A percentile compares a stretch with the other conserved stretches of the same genome.
Conservation (phyloP, 441 rosid species). For the Pelargonium australe region DNA sequence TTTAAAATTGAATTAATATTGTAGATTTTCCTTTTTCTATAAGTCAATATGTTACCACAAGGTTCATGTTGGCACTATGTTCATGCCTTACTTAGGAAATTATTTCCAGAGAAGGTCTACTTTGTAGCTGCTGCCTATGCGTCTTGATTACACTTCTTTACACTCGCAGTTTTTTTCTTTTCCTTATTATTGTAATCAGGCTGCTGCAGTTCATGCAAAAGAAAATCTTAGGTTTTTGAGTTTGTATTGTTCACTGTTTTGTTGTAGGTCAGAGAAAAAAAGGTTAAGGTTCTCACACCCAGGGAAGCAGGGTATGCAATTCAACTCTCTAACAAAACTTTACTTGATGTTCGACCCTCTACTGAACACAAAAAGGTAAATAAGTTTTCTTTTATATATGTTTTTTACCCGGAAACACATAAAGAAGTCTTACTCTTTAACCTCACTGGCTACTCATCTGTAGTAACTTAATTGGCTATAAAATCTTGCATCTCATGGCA, state of each 20-base stretch:
- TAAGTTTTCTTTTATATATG: slow-evolving; percentile 1
- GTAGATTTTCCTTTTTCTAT: no score
- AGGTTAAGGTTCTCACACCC: slow-evolving; percentile 70
- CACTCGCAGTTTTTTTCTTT: no score
- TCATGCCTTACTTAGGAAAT: no score
- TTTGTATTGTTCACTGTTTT: slow-evolving; percentile 14
- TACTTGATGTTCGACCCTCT: slow-evolving; percentile 88
- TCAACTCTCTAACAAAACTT: slow-evolving; percentile 70
- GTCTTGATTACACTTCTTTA: no score
- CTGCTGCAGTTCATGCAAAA: slow-evolving; percentile 3
- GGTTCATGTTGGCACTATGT: no score
- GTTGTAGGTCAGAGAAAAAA: slow-evolving; percentile 69
- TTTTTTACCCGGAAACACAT: background rate
- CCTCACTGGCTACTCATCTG: slow-evolving; percentile 7
- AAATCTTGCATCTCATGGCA: background rate
- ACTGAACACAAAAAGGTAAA: slow-evolving; percentile 60
- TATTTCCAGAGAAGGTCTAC: no score
- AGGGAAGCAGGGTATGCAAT: slow-evolving; percentile 93
- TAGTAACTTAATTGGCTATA: background rate
- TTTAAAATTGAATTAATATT: no score
- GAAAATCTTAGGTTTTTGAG: slow-evolving; percentile 8
- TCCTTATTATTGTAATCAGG: background rate
- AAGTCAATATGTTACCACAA: no score
- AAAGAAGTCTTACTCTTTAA: background rate
- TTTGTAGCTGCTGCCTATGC: no score